Conservation (phyloP, 495 filamentous ascomycete species). For the Wilcoxina mikolae region DNA sequence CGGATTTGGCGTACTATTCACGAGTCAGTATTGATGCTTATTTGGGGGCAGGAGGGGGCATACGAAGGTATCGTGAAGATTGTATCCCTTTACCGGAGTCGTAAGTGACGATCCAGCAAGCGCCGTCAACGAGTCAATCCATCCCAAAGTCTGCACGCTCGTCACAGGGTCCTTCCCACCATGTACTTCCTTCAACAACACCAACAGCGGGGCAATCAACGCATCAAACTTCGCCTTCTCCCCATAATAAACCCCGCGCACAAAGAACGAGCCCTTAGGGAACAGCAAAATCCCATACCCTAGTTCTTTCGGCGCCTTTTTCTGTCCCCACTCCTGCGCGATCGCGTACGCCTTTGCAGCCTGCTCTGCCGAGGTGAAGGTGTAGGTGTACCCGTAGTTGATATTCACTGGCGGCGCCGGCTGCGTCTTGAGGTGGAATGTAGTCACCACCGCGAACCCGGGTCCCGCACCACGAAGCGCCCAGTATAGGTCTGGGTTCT, state of each 20-base stretch:
- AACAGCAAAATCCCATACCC: conserved; percentile 13
- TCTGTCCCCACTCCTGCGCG: conserved; percentile 4
- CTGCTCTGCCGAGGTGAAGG: conserved; percentile 32
- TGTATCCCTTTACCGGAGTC: background rate
- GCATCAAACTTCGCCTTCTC: background rate
- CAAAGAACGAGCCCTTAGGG: conserved; percentile 2
- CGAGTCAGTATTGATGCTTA: background rate
- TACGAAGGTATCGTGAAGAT: conserved; percentile 9
- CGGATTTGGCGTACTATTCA: conserved; percentile 12
- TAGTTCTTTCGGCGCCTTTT: conserved; percentile 11
- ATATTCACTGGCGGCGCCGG: conserved; percentile 40
- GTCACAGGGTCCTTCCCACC: background rate
- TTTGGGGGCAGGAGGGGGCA: background rate
- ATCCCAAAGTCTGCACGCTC: conserved; percentile 5
- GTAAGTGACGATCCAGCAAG: background rate
- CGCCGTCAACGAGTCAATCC: conserved; percentile 8
- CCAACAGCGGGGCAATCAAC: conserved; percentile 10
- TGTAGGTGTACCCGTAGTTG: conserved; percentile 38
- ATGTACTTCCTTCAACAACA: conserved; percentile 7
- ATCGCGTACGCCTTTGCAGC: conserved; percentile 26
- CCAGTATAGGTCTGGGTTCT: conserved; percentile 39
- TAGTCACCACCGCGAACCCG: conserved; percentile 46
- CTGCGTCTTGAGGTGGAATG: conserved; percentile 46
- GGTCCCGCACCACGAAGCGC: conserved; percentile 43
- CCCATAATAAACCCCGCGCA: conserved; percentile 20